These are phyloP conservation scores for Mortierella sp. DNA, from an alignment of 371 early-diverging fungal genomes.

Conservation along the genomic window DNA sequence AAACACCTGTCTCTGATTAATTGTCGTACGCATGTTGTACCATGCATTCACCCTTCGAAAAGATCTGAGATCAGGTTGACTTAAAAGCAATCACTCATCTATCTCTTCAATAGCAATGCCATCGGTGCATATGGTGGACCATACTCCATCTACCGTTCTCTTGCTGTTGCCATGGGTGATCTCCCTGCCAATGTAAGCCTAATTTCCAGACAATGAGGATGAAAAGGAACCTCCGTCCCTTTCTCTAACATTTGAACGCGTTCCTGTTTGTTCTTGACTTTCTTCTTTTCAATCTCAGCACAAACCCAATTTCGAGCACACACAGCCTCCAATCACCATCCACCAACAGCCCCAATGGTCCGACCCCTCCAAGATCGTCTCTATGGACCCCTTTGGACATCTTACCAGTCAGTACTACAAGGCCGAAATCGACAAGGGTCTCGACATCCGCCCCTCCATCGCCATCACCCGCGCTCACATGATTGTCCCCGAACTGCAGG, in stretches of 20 bases:
- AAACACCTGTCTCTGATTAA: background rate
- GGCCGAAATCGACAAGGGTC: slow-evolving; percentile 76
- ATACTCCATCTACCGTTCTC: slow-evolving; percentile 94
- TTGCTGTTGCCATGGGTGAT: slow-evolving; percentile 95
- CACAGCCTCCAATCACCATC: slow-evolving; percentile 89
- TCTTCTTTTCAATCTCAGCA: slow-evolving; percentile 62
- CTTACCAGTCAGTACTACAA: slow-evolving; percentile 74
- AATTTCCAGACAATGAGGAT: background rate
- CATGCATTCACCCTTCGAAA: background rate
- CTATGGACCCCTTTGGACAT: slow-evolving; percentile 96
- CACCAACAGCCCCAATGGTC: slow-evolving; percentile 91
- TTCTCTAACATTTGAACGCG: background rate
- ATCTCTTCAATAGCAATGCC: slow-evolving; percentile 77
- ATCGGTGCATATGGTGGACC: slow-evolving; percentile 97
- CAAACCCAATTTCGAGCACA: slow-evolving; percentile 91
- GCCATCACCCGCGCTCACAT: slow-evolving; percentile 97
- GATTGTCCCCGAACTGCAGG: slow-evolving; percentile 93
- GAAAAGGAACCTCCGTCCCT: background rate
- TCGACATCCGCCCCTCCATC: slow-evolving; percentile 95
- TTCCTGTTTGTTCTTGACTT: background rate
- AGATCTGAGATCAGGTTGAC: background rate
- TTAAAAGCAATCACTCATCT: background rate
- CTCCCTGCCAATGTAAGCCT: slow-evolving; percentile 71
- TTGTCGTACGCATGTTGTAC: background rate
- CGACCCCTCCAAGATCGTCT: slow-evolving; percentile 93